Base-by-base conservation (phyloP, 495 filamentous ascomycete species). In the Parachaetomium inaequale region DNA sequence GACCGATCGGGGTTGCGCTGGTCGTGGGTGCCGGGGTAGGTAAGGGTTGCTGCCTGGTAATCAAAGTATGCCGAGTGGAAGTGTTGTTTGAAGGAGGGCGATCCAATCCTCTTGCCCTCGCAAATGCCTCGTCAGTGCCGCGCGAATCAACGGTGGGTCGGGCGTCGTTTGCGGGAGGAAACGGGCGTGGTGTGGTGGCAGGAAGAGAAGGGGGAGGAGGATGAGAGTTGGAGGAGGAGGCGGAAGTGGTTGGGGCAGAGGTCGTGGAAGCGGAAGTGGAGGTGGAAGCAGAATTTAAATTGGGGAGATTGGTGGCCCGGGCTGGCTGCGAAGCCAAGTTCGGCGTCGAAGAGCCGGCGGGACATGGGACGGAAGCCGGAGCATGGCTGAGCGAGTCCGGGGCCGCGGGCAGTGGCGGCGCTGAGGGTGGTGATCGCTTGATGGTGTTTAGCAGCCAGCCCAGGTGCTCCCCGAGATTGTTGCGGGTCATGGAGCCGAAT, bases 401-500 rank as follows among this genome's bases (percentile, higher is more conserved):
- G 34, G 46, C 29, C 1, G 63, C 51, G 21, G 76, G 75, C 36
- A 75, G 57, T 17, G 61, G 25, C 51, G 67, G 72, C 55, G 70
- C 67, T 59, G 70, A 58, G 43, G 74, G 74, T 55, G 68, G 67
- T 58, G 62, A 70, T 49, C 71, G 55, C 55, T 63, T 55, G 62
- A 67, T 75, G 68, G 77, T 75, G 55, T 72, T 70, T 64, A 63
- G 40, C 46, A 70, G 53, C 66, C 68, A 70, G 14, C 55, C 47
- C 54, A 67, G 51, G 23, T 65, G 66, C 60, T 64, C 64, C 34
- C 54, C 21, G 28, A 68, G 58, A 29, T 63, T 65, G 73, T 88
- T 82, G 72, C 76, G 78, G 78, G 86, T 87, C 86, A 89, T 89
- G 69, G 77, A 75, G 70, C 57, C 71, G 69, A 62, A 50, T 68